A percentile compares a stretch with the other conserved stretches of the same genome.
These are phyloP conservation scores for Metschnikowia gelsemii DNA, from an alignment of 805 yeast genomes.

Conservation along the genomic window DNA sequence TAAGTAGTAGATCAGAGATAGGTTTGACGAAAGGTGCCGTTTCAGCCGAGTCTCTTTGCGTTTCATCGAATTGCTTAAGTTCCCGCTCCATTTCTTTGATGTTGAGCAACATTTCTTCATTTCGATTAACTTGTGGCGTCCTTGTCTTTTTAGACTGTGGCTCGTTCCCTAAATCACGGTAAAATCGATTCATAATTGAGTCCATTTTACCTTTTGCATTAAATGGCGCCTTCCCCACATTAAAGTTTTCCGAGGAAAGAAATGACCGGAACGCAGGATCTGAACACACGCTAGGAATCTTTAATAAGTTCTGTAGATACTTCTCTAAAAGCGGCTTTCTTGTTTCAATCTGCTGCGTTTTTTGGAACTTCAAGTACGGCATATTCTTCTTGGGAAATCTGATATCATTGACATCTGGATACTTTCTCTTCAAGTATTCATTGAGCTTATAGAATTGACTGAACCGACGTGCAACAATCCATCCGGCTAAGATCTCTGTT, in stretches of 20 bases:
- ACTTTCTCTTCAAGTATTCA: slow-evolving; percentile 55
- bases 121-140: slow-evolving; percentile 7
- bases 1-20: slow-evolving; percentile 70
- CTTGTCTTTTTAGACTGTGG: not conserved
- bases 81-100: slow-evolving; percentile 54
- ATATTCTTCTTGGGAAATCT: slow-evolving; percentile 62
- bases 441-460: slow-evolving; percentile 78
- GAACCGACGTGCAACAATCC: slow-evolving; percentile 90
- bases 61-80: slow-evolving; percentile 51
- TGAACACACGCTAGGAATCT: slow-evolving; percentile 68
- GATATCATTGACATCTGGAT: slow-evolving; percentile 48
- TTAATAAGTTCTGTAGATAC: slow-evolving; percentile 58
- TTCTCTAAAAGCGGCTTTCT: slow-evolving; percentile 60
- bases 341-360: slow-evolving; percentile 58
- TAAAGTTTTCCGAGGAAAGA: slow-evolving; percentile 68
- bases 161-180: slow-evolving; percentile 24
- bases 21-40: slow-evolving; percentile 68
- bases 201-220: slow-evolving; percentile 26
- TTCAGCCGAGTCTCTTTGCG: slow-evolving; percentile 17
- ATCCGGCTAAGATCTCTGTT: slow-evolving; percentile 58
- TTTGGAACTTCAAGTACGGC: slow-evolving; percentile 67
- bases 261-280: slow-evolving; percentile 72
- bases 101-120: slow-evolving; percentile 27
- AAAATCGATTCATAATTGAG: slow-evolving; percentile 34
- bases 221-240: slow-evolving; percentile 19